Conservation (phyloP, 352 stramenopile species). For the Hyphochytrium catenoides region DNA sequence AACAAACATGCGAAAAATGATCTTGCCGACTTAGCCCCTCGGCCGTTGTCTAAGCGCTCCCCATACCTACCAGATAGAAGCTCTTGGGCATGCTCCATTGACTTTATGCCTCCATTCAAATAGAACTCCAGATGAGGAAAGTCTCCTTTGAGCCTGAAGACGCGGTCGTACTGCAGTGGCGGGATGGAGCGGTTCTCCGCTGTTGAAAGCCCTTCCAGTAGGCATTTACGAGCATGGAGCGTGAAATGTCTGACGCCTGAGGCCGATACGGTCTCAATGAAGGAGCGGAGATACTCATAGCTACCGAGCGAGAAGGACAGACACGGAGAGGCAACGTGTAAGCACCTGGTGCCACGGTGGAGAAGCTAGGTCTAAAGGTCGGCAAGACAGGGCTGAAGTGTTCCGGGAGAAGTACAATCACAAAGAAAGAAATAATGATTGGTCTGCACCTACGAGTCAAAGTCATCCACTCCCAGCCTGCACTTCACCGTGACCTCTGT, state of each 20-base stretch:
- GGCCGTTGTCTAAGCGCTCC: slow-evolving; percentile 5
- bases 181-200: slow-evolving; percentile 94
- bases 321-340: no score
- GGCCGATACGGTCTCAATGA: slow-evolving; percentile 68
- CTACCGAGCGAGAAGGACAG: neutral
- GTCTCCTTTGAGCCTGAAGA: slow-evolving; percentile 78
- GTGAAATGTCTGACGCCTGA: slow-evolving; percentile 84
- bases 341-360: no score
- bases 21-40: neutral
- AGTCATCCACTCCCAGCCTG: slow-evolving; percentile 85
- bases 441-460: slow-evolving; percentile 68
- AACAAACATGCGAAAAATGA: slow-evolving; percentile 1
- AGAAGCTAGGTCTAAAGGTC: no score
- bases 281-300: slow-evolving; percentile 70
- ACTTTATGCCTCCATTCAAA: slow-evolving; percentile 90
- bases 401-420: no score
- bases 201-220: slow-evolving; percentile 82
- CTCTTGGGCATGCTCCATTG: slow-evolving; percentile 63
- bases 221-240: slow-evolving; percentile 91
- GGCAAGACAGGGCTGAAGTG: no score
- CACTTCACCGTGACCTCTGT: slow-evolving; percentile 90
- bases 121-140: slow-evolving; percentile 88
- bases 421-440: no score
- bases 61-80: no score
- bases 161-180: slow-evolving; percentile 80